Base-by-base conservation (phyloP, 2,329 filamentous ascomycete species). In the Aplosporella prunicola region DNA sequence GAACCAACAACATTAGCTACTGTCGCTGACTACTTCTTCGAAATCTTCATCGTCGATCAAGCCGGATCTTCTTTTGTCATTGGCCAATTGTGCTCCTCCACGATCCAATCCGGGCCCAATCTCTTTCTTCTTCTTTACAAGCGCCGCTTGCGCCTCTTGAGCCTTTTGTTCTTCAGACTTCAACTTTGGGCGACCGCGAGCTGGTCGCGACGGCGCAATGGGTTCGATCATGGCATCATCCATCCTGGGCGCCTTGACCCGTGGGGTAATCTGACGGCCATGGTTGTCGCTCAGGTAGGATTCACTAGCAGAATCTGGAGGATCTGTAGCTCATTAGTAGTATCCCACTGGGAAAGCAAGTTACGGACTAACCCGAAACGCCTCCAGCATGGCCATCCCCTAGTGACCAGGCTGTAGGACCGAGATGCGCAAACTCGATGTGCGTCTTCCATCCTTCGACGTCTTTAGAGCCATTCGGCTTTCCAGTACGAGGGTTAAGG, bases 361-460 rank as follows among this genome's bases (percentile, higher is more conserved):
- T 24, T 31, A 37, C 17, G 32, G 20, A 40, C 38, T 40, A 31
- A 78, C 74, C 73, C 60, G 66, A 68, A 49, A 66, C 57, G 43
- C 66, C 66, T 41, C 67, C 64, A 32, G 62, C 62, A 27, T 73
- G 74, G 35, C 76, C 75, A 57, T 78, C 74, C n/a, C 75, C 75
- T 28, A 71, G 59, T 46, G 65, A 60, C 68, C 72, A 72, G n/a
- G 69, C 69, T 28, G 76, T 49, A 13, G 67, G 60, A 14, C 56
- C 52, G n/a, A 79, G 50, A 52, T 80, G 76, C 14, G 49, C 51
- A 20, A 60, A 51, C 40, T 70, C 63, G 16, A 78, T 49, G 48
- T 80, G 76, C 15, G 58, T 53, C 35, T 62, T 54, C 63, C 75
- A 72, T 10, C 57, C 48, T 9, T 56, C 53, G 20, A 62, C 51